Conservation (phyloP, 1,284 basidiomycete species). For the Cryptococcus sp. region DNA sequence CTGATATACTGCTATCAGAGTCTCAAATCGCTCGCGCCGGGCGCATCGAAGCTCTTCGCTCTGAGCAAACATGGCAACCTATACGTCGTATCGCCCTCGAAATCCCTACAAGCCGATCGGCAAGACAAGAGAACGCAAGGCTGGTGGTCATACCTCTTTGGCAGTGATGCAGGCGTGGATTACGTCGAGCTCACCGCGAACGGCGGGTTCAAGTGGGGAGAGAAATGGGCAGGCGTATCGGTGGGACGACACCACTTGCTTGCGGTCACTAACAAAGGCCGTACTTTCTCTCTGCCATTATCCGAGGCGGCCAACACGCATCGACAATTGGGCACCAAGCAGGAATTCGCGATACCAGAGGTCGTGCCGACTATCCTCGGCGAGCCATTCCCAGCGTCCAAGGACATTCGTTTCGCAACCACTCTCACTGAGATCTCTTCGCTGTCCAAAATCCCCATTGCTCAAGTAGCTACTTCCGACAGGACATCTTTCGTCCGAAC, state of each 20-base stretch:
- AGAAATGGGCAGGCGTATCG: conserved; percentile 69
- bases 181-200: conserved; percentile 55
- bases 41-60: conserved; percentile 65
- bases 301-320: conserved; percentile 75
- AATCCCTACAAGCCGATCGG: conserved; percentile 41
- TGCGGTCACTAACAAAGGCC: conserved; percentile 77
- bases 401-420: conserved; percentile 69
- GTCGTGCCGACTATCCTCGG: conserved; percentile 34
- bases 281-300: conserved; percentile 78
- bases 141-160: conserved; percentile 42
- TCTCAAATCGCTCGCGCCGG: conserved; percentile 64
- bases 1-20: conserved; percentile 58
- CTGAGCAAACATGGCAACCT: conserved; percentile 69
- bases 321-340: conserved; percentile 79
- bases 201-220: conserved; percentile 60
- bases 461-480: conserved; percentile 73
- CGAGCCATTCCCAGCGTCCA: conserved; percentile 38
- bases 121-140: conserved; percentile 29
- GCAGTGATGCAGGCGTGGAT: conserved; percentile 48
- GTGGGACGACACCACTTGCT: conserved; percentile 80
- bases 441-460: conserved; percentile 65
- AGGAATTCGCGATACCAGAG: conserved; percentile 41
- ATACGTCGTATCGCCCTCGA: conserved; percentile 66
- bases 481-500: conserved; percentile 74
- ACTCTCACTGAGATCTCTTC: conserved; percentile 78